These are phyloP conservation scores for Secale cereale DNA, from an alignment of 176 grass and related monocot species.

Conservation along the genomic window DNA sequence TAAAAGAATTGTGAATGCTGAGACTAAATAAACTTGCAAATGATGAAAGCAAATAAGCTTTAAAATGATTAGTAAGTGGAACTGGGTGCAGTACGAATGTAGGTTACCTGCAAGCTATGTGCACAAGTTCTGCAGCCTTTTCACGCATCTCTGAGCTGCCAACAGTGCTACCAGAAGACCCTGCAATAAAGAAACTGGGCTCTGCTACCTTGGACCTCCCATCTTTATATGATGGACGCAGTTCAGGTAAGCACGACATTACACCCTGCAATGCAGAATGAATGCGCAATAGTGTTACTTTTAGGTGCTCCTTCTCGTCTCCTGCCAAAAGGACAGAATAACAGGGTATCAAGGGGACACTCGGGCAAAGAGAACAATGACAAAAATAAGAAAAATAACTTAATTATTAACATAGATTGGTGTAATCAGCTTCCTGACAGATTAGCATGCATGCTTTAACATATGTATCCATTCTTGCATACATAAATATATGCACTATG, in stretches of 20 bases:
- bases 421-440: not conserved
- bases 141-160: constrained; percentile 94
- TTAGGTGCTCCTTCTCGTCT: constrained; percentile 90
- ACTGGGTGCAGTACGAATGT: constrained; percentile 3
- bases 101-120: constrained; percentile 75
- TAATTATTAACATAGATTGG: not conserved
- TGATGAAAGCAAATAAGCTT: not conserved
- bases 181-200: constrained; percentile 61
- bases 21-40: constrained; percentile 22
- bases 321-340: constrained; percentile 48
- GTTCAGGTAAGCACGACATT: constrained; percentile 97
- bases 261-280: constrained; percentile 88
- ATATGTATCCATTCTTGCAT: not conserved
- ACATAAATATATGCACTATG: not conserved
- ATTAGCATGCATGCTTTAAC: not conserved
- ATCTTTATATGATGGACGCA: constrained; percentile 70
- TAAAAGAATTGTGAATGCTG: constrained; percentile 21
- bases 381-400: not conserved
- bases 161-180: constrained; percentile 68
- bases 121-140: constrained; percentile 78
- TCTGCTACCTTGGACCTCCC: constrained; percentile 52
- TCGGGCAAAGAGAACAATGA: not conserved
- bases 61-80: constrained; percentile 23
- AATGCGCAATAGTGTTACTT: constrained; percentile 90
- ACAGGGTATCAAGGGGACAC: constrained; percentile 21